Percentiles rank a stretch among this genome's conserved stretches.
These are phyloP conservation scores for Ogataea methylovora DNA, from an alignment of 805 yeast species.

Conservation along the genomic window DNA sequence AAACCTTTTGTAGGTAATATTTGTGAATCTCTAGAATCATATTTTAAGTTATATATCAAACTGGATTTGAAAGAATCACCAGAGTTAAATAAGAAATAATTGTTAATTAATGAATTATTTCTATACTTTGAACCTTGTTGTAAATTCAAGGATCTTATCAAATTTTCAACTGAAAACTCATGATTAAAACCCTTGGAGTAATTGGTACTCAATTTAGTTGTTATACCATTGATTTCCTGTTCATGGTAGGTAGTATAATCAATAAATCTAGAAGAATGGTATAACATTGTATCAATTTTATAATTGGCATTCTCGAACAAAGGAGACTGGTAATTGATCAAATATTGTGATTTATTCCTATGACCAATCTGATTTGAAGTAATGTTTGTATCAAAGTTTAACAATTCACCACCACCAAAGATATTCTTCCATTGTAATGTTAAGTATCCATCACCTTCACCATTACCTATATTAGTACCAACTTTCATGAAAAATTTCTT, in stretches of 20 bases:
- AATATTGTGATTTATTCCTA: conserved; percentile 41
- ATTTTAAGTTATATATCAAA: conserved; percentile 28
- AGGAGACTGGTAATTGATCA: conserved; percentile 41
- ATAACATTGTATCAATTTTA: conserved; percentile 30
- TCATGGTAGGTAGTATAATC: conserved; percentile 42
- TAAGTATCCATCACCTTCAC: conserved; percentile 92
- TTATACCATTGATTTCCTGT: conserved; percentile 34
- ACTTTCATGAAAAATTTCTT: conserved; percentile 77
- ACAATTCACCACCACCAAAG: conserved; percentile 50
- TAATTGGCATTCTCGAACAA: conserved; percentile 32
- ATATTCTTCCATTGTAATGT: conserved; percentile 57
- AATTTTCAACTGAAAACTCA: conserved; percentile 38
- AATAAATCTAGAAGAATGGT: conserved; percentile 35
- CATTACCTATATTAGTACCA: conserved; percentile 94
- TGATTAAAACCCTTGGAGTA: conserved; percentile 29
- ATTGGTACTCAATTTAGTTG: conserved; percentile 32
- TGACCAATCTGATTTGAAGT: conserved; percentile 40
- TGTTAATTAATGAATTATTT: conserved; percentile 23
- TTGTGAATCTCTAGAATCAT: conserved; percentile 37
- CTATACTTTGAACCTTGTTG: conserved; percentile 16
- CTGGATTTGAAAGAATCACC: conserved; percentile 41
- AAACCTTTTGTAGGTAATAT: conserved; percentile 38
- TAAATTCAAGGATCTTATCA: conserved; percentile 32
- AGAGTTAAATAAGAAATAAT: conserved; percentile 28
- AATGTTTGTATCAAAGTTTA: conserved; percentile 37